Evolutionary conservation across 2,329 filamentous ascomycete genomes (phyloP), one percentile per base, ranked within the genome.

Genomic region (Endocalyx cinctus): DNA sequence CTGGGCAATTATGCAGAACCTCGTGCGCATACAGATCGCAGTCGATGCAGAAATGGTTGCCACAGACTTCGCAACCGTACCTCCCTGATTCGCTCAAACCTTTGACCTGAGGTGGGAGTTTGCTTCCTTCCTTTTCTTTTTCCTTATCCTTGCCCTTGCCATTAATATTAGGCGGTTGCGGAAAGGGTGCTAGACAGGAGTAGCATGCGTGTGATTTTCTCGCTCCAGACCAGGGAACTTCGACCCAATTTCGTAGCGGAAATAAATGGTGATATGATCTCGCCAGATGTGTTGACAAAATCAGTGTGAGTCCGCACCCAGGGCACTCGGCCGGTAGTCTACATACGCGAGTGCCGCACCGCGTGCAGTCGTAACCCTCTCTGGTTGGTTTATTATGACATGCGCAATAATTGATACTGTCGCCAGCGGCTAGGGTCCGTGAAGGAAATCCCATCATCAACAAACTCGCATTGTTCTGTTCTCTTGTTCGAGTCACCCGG

Each of bases 401-500:
- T 5, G 89, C 88, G 58, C 92, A 98, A 41, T 92, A 78, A 38
- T 83, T 88, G 33, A 74, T 66, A 5, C 80, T 74, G 29, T 71
- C 68, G 16, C 69, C 69, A 2, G 79, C 71, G 33, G 87, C 85
- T 11, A 92, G 77, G 3, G 84, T 84, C 23, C 89, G 77, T 5
- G 87, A 94, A 0, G 92, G 92, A 53, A 98, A 98, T 5, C 92
- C 92, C 90, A 98, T 98, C 85, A 94, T 94, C 17, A 98, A 75
- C 25, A 98, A 68, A 34, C 75, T 79, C 2, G 77, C 72, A 7
- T 70, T 70, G 39, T 67, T 71, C 49, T 75, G 70, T 43, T 75
- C 72, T 25, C 64, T 61, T 3, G 80, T 77, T 34, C 85, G 78
- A 10, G 88, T 86, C 13, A 88, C 82, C 0, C 90, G 92, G 1